Conservation (phyloP, 2,329 filamentous ascomycete species). For the Thelonectria discophora region DNA sequence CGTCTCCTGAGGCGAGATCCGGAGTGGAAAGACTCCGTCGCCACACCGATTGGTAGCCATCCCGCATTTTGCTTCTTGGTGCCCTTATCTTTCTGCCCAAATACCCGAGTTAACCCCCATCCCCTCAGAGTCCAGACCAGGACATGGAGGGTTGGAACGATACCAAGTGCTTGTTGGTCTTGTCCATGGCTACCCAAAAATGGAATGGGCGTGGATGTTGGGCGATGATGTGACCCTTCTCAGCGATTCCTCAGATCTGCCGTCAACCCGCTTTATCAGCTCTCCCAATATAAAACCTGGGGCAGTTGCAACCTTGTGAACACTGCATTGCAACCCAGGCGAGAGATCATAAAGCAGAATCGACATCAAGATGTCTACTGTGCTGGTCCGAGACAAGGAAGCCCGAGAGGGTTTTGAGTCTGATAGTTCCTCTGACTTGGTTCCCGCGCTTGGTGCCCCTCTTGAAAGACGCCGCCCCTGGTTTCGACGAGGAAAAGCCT, state of each 20-base stretch:
- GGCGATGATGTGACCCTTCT: constrained; percentile 15
- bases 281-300: constrained; percentile 6
- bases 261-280: background rate
- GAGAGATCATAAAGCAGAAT: background rate
- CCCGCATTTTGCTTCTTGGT: background rate
- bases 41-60: background rate
- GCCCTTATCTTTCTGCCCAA: constrained; percentile 4
- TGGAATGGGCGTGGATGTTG: background rate
- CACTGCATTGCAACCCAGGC: constrained; percentile 1
- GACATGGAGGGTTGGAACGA: background rate
- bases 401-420: constrained; percentile 13
- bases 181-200: background rate
- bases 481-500: constrained; percentile 43
- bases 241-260: constrained; percentile 1
- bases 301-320: background rate
- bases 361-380: constrained; percentile 17
- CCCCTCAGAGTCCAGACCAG: background rate
- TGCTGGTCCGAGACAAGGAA: constrained; percentile 15
- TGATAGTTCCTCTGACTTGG: constrained; percentile 2
- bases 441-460: constrained; percentile 14
- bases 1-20: constrained; percentile 1
- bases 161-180: constrained; percentile 1
- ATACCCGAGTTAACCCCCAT: background rate
- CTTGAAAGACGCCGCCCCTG: constrained; percentile 44
- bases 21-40: background rate